Conservation (phyloP, 345 rosid genomes). For the Combretum micranthum region DNA sequence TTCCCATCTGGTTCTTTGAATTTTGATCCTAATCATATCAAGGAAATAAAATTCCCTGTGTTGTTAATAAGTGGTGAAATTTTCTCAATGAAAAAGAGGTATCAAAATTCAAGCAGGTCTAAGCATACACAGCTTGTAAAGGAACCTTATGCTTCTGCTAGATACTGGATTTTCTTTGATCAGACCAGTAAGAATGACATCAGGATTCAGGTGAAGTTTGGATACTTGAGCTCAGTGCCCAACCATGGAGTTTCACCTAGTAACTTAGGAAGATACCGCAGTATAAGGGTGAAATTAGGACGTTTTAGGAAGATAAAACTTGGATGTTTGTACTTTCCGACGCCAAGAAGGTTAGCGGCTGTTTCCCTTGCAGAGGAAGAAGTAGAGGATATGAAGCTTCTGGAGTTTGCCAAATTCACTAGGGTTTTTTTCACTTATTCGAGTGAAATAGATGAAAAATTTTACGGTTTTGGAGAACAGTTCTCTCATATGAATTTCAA, state of each 20-base stretch:
- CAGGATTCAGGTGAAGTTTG: constrained; percentile 43
- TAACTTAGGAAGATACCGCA: constrained; percentile 13
- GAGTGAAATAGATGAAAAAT: constrained; percentile 48
- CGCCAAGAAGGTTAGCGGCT: constrained; percentile 27
- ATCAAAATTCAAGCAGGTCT: constrained; percentile 10
- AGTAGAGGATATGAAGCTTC: constrained; percentile 17
- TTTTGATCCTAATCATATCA: constrained; percentile 17
- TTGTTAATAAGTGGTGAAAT: constrained; percentile 44
- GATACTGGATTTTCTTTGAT: constrained; percentile 45
- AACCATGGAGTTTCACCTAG: constrained; percentile 11
- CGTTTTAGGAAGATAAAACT: constrained; percentile 24
- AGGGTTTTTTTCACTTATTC: constrained; percentile 48
- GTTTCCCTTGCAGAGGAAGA: constrained; percentile 35
- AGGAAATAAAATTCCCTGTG: constrained; percentile 24
- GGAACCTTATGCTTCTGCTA: constrained; percentile 23
- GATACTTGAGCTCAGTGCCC: constrained; percentile 20
- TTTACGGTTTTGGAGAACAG: constrained; percentile 71
- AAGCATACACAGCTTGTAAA: constrained; percentile 6
- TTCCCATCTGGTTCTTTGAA: constrained; percentile 9
- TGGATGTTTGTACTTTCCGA: constrained; percentile 28
- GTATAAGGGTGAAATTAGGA: constrained; percentile 22
- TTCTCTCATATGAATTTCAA: constrained; percentile 68
- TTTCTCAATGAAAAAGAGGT: constrained; percentile 24
- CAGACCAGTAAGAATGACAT: constrained; percentile 40
- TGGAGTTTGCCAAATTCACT: constrained; percentile 30